Evolutionary conservation across 164 flowering plant species (phyloP).

Genomic region (Chimonanthus praecox): DNA sequence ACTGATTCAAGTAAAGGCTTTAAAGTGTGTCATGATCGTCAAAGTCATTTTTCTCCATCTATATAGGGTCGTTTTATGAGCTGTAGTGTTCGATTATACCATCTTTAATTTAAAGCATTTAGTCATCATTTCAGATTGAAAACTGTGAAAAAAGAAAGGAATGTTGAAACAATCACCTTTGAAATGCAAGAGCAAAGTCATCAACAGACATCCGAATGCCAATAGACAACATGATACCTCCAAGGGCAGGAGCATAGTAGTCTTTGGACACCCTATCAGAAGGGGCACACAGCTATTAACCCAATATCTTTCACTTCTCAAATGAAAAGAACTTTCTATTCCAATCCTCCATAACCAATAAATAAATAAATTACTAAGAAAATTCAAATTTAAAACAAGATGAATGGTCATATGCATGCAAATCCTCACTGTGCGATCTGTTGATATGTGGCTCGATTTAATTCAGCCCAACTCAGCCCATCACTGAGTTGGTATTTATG

Average conservation of each 20-base stretch:
- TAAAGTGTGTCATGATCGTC: no score
- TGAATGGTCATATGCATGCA: no score
- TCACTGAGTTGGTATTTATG: no score
- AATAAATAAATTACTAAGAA: not conserved
- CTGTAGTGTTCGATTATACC: no score
- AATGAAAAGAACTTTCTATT: not conserved
- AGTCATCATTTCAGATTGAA: no score
- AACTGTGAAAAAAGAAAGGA: not conserved
- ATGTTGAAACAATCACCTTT: constrained; percentile 39
- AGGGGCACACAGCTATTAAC: not conserved
- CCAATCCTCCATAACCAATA: not conserved
- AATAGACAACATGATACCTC: constrained; percentile 96
- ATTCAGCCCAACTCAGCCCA: no score
- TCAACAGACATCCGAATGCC: constrained; percentile 77
- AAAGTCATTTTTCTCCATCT: no score
- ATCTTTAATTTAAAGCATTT: not conserved
- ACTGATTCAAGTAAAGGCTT: not conserved
- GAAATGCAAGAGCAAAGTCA: constrained; percentile 86
- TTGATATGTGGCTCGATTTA: no score
- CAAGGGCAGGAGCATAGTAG: constrained; percentile 95
- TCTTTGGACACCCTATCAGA: constrained; percentile 86
- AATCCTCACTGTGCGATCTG: no score
- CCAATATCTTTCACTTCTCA: not conserved
- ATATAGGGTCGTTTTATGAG: no score
- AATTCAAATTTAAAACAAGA: not conserved